Evolutionary conservation across 2,329 filamentous ascomycete species (phyloP).

Genomic region (Hypomyces perniciosus): DNA sequence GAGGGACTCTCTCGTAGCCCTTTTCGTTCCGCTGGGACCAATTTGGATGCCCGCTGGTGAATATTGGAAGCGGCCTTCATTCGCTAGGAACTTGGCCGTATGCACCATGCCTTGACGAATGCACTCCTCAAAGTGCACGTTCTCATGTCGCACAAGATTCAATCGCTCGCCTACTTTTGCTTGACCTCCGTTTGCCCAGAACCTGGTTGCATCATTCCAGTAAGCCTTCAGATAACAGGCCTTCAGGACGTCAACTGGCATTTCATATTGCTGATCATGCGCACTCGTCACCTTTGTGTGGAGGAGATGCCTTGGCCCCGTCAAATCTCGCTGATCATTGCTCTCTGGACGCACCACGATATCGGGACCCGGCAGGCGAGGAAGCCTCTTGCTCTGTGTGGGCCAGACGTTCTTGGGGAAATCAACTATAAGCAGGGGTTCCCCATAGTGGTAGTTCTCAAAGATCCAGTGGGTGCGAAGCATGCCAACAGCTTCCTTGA

Average conservation of each 20-base stretch:
- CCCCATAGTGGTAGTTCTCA: constrained; percentile 30
- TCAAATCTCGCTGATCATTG: background rate
- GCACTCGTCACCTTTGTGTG: constrained; percentile 6
- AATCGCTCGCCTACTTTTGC: constrained; percentile 2
- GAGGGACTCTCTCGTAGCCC: constrained; percentile 15
- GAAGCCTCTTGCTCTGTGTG: constrained; percentile 22
- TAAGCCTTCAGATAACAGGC: constrained; percentile 4
- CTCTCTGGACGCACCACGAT: constrained; percentile 2
- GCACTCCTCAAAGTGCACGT: constrained; percentile 29
- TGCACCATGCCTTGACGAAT: constrained; percentile 20
- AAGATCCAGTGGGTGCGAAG: constrained; percentile 29
- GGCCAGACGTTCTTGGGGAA: constrained; percentile 17
- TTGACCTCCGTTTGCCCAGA: constrained; percentile 3
- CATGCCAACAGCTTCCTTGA: constrained; percentile 28
- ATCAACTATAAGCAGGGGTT: constrained; percentile 20
- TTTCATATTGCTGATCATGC: constrained; percentile 8
- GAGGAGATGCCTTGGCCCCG: constrained; percentile 3
- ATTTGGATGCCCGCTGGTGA: background rate
- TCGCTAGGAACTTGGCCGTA: constrained; percentile 14
- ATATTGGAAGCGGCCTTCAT: background rate
- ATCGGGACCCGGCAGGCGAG: constrained; percentile 17
- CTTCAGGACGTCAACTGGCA: constrained; percentile 2
- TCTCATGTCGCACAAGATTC: constrained; percentile 32
- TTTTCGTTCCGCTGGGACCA: background rate
- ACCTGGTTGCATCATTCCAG: background rate